Evolutionary conservation across 2,329 filamentous ascomycete species (phyloP), one percentile per base, ranked within the genome.

Genomic region (Colletotrichum siamense): DNA sequence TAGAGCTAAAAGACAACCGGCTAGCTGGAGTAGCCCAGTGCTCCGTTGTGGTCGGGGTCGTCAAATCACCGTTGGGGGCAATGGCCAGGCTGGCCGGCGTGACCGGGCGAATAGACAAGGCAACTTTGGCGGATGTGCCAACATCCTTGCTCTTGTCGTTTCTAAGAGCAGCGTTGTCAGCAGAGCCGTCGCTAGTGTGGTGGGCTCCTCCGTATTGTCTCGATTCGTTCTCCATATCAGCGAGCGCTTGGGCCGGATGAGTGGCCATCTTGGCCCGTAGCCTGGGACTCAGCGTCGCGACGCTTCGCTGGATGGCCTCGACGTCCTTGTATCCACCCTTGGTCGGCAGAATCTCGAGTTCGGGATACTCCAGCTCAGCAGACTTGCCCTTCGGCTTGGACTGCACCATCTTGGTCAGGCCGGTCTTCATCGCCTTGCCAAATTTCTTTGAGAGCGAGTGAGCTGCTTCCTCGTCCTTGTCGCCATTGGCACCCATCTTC

Each of bases 301-400:
- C 83, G 57, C 82, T 81, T 44, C 79, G 73, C 71, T 82, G 82
- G 8, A 84, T 76, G 34, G 82, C 82, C 59, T 83, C 78, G 6
- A 84, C 67, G 57, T 85, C 83, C 69, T 80, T 79, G 67, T 81
- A 83, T 2, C 81, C 79, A 18, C 78, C 80, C n/a, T 79, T 78
- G 57, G 80, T 82, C 8, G 83, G 83, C 52, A 83, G 79, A 44
- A 84, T 80, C 69, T 85, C 83, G 9, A 85, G 81, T 65, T 85
- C 83, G 1, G 83, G 83, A n/a, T 84, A 84, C 63, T 85, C 83
- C 9, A 84, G 72, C 71, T 79, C 44, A 18, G 44, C 67, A 16
- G 28, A 22, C 13, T 71, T 57, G 28, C 6, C 26, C 28, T 52
- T 68, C 3, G 71, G 24, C 49, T 66, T 77, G 16, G 77, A 64